These are phyloP conservation scores for Citrus sp. DNA, from an alignment of 345 rosid species.

Conservation along the genomic window DNA sequence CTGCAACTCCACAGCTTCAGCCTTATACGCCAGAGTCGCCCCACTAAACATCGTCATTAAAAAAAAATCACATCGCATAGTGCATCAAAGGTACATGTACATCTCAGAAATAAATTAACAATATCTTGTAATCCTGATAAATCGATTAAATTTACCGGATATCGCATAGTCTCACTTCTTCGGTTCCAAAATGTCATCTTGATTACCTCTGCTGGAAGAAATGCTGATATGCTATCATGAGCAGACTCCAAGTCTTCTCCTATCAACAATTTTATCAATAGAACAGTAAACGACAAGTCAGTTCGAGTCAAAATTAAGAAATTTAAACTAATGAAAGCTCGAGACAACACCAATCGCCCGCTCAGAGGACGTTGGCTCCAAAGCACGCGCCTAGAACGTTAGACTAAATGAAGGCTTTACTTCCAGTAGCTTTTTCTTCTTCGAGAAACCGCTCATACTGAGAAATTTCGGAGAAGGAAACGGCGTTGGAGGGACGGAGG, in stretches of 20 bases:
- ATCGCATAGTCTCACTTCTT: slow-evolving; percentile 68
- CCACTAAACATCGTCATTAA: slow-evolving; percentile 36
- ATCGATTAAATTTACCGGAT: slow-evolving; percentile 42
- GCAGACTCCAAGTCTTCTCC: slow-evolving; percentile 95
- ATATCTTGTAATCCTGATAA: neutral
- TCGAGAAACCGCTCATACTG: slow-evolving; percentile 69
- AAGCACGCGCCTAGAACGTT: neutral
- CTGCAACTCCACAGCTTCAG: slow-evolving; percentile 84
- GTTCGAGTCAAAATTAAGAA: slow-evolving; percentile 71
- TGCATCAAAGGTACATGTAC: neutral
- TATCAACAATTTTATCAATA: slow-evolving; percentile 7
- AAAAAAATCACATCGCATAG: neutral
- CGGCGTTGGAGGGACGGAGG: slow-evolving; percentile 90
- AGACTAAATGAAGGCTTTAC: slow-evolving; percentile 59
- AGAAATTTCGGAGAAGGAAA: slow-evolving; percentile 78
- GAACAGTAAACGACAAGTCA: slow-evolving; percentile 36
- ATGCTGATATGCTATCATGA: slow-evolving; percentile 87
- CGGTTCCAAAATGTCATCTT: slow-evolving; percentile 93
- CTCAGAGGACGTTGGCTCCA: no score
- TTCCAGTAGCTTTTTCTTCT: slow-evolving; percentile 83
- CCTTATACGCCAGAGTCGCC: slow-evolving; percentile 63
- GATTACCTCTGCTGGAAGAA: slow-evolving; percentile 76
- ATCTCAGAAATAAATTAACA: neutral
- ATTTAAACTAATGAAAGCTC: slow-evolving; percentile 1
- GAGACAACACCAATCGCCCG: no score